A percentile compares a stretch with the other conserved stretches of the same genome.
Conservation (phyloP, 768 basidiomycete genomes). For the Termitomyces eurrhizus region DNA sequence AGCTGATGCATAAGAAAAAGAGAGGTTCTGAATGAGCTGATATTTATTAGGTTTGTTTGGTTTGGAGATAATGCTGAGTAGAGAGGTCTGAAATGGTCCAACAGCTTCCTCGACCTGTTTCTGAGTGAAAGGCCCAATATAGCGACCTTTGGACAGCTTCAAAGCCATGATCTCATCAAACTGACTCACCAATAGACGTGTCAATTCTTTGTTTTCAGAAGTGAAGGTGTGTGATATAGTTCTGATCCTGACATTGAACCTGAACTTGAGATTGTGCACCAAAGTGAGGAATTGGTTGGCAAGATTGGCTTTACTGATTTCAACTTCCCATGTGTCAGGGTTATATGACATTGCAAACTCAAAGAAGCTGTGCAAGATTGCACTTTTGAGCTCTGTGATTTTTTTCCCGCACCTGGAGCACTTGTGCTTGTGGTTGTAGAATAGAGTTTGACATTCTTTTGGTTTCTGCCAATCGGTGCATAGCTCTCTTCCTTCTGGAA, state of each 20-base stretch:
- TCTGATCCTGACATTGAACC: background rate
- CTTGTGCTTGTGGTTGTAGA: background rate
- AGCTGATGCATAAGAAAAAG: background rate
- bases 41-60: background rate
- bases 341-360: background rate
- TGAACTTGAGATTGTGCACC: background rate
- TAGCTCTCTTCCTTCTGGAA: too few species aligned
- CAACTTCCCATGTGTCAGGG: background rate
- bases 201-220: background rate
- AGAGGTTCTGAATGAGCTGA: background rate
- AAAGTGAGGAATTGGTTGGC: too few species aligned
- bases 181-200: background rate
- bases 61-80: background rate
- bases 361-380: background rate
- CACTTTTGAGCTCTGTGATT: background rate
- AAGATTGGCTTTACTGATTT: background rate
- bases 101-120: too few species aligned
- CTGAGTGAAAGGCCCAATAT: too few species aligned
- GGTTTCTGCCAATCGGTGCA: too few species aligned
- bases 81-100: background rate
- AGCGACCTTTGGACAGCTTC: too few species aligned
- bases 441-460: background rate
- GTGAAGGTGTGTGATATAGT: background rate
- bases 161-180: background rate
- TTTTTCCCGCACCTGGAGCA: background rate